Evolutionary conservation across 768 basidiomycete genomes (phyloP), one percentile per base, ranked within the genome.

Genomic region (Pleurotus tuoliensis): DNA sequence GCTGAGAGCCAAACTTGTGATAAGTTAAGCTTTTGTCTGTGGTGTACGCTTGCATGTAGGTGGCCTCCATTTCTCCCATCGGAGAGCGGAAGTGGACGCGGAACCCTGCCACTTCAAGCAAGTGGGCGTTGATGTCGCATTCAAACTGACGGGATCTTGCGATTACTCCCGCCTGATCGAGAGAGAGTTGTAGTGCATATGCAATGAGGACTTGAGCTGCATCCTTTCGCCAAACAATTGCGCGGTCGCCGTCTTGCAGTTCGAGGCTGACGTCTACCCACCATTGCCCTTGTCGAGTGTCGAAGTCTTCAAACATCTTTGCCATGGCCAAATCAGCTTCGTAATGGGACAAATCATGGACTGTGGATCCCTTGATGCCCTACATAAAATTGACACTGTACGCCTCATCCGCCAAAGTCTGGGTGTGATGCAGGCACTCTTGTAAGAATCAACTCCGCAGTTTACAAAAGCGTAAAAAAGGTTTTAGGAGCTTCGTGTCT

Each of bases 181-280:
- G 30, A 7, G 30, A 7, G 5, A 30, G 5, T 7, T 30, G 30
- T 9, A 30, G 30, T 1, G 3, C 30, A 30, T 30, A 30, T 9
- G 30, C 30, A 30, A 30, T 30, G 3, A 30, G 30, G 2, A 11
- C 1, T 30, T 27, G 27, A 27, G 30, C 30, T 9, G 30, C 30
- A 43, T 55, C 53, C 16, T 38, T 25, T 3, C 39, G n/a, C 53
- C 53, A 55, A 13, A 41, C 3, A 15, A 41, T 41, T 8, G 53
- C 53, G 1, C 25, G 16, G 11, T 43, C n/a, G 22, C 20, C 18
- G 4, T 55, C 53, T 22, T 16, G 43, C 9, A 55, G 9, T 16
- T 55, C 53, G 8, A 55, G 4, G 18, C 53, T 41, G 45, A 55
- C 53, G 25, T 55, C 53, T 0, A 55, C 22, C 20, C 12, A 55